phyloP scores from a whole-genome alignment of 495 filamentous ascomycete species.

The Neurospora sp. region DNA sequence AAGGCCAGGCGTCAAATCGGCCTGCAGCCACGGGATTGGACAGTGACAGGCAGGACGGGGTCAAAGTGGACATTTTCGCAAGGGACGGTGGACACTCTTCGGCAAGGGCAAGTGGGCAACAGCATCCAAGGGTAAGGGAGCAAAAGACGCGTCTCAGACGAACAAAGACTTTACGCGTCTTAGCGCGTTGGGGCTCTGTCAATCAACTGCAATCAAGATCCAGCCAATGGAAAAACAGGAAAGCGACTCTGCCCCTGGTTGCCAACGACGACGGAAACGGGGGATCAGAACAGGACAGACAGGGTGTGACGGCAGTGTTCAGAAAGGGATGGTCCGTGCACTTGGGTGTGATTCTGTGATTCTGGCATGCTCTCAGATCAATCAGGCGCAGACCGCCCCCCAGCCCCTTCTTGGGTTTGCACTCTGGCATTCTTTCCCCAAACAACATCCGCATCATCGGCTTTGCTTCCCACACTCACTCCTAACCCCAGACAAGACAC shows the following conservation, averaged over 20 bases:
- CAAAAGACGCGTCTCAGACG: background rate
- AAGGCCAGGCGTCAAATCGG: background rate
- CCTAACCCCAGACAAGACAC: background rate
- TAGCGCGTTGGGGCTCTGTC: background rate
- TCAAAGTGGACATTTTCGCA: background rate
- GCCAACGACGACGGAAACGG: background rate
- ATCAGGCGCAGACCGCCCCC: slow-evolving; percentile 4
- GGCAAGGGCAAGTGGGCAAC: background rate
- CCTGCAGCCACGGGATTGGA: background rate
- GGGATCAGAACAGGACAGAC: background rate
- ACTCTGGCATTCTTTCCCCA: background rate
- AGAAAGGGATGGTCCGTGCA: background rate
- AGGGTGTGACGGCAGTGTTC: background rate
- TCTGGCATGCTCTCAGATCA: background rate
- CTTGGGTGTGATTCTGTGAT: background rate
- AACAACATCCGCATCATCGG: slow-evolving; percentile 4
- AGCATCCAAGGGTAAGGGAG: background rate
- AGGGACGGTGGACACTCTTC: background rate
- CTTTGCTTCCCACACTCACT: background rate
- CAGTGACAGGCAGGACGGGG: background rate
- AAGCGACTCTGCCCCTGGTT: background rate
- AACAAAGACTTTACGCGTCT: background rate
- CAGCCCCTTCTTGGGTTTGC: slow-evolving; percentile 8
- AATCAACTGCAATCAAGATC: background rate
- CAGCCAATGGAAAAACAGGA: background rate